These are phyloP conservation scores for Exserohilum rostratum DNA, from an alignment of 2,329 filamentous ascomycete genomes.

Conservation along the genomic window DNA sequence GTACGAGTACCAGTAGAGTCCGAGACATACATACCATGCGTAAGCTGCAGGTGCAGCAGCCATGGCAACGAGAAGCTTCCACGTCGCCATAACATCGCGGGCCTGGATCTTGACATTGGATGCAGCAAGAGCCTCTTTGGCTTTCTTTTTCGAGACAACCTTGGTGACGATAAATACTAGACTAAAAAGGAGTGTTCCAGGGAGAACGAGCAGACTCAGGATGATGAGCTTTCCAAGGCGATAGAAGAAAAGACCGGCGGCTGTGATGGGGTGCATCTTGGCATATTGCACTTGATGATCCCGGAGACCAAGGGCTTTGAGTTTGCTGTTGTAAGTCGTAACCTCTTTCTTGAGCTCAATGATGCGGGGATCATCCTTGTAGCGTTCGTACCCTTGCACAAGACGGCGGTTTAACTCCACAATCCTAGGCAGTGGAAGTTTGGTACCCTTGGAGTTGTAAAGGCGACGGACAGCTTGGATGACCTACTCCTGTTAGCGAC, in stretches of 20 bases:
- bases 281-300: slow-evolving; percentile 96
- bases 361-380: slow-evolving; percentile 89
- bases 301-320: slow-evolving; percentile 83
- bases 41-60: slow-evolving; percentile 46
- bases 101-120: slow-evolving; percentile 51
- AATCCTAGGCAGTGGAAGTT: slow-evolving; percentile 87
- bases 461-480: slow-evolving; percentile 92
- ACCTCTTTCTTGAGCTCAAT: slow-evolving; percentile 75
- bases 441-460: slow-evolving; percentile 94
- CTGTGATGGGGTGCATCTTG: slow-evolving; percentile 77
- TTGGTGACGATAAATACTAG: slow-evolving; percentile 48
- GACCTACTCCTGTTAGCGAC: slow-evolving; percentile 57
- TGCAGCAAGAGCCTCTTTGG: slow-evolving; percentile 47
- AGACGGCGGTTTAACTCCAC: slow-evolving; percentile 93
- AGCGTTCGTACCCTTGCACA: slow-evolving; percentile 87
- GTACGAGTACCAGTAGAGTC: slow-evolving; percentile 41
- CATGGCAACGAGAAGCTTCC: slow-evolving; percentile 51
- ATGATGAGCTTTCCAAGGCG: slow-evolving; percentile 77
- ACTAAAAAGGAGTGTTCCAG: slow-evolving; percentile 84
- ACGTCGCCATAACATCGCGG: slow-evolving; percentile 50
- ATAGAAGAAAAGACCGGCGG: slow-evolving; percentile 79
- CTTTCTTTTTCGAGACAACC: slow-evolving; percentile 47
- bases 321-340: slow-evolving; percentile 82
- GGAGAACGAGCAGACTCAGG: slow-evolving; percentile 80
- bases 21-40: slow-evolving; percentile 38